Percentiles rank a stretch among this genome's conserved stretches.
Conservation (phyloP, 2,329 filamentous ascomycete species). For the Blastomyces emzantsi region DNA sequence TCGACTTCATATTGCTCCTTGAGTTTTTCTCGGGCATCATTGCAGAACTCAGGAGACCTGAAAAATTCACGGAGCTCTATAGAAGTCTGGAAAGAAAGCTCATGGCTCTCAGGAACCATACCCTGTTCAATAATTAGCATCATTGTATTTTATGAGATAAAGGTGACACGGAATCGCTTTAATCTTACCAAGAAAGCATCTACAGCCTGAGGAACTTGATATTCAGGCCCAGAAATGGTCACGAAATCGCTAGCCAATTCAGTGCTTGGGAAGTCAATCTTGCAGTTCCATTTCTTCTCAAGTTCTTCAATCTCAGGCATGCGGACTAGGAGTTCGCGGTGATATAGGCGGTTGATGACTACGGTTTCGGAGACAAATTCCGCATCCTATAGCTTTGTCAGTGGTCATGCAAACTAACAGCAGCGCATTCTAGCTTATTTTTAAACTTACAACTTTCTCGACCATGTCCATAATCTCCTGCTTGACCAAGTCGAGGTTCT, state of each 20-base stretch:
- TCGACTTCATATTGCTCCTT: constrained; percentile 90
- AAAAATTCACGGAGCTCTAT: constrained; percentile 71
- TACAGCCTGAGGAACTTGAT: constrained; percentile 93
- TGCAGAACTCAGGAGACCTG: constrained; percentile 68
- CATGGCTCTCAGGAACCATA: constrained; percentile 96
- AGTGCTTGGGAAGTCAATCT: constrained; percentile 95
- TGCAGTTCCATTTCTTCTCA: constrained; percentile 99
- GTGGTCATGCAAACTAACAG: constrained; percentile 4
- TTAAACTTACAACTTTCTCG: constrained; percentile 65
- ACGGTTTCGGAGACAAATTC: constrained; percentile 94
- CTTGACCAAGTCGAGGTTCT: constrained; percentile 94
- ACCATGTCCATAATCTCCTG: constrained; percentile 99
- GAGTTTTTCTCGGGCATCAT: constrained; percentile 72
- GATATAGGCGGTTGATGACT: constrained; percentile 87
- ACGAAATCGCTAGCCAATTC: constrained; percentile 96
- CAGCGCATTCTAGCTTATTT: neutral
- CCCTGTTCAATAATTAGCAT: constrained; percentile 46
- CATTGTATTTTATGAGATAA: neutral
- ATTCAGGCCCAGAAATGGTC: constrained; percentile 91
- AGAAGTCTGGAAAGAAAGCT: constrained; percentile 72
- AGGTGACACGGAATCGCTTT: neutral
- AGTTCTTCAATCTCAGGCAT: constrained; percentile 85
- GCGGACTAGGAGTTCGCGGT: constrained; percentile 83
- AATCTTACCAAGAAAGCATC: constrained; percentile 74
- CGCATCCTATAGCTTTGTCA: constrained; percentile 55